Evolutionary conservation across 2,329 filamentous ascomycete genomes (phyloP), one percentile per base, ranked within the genome.

Genomic region (Colletotrichum trifolii): DNA sequence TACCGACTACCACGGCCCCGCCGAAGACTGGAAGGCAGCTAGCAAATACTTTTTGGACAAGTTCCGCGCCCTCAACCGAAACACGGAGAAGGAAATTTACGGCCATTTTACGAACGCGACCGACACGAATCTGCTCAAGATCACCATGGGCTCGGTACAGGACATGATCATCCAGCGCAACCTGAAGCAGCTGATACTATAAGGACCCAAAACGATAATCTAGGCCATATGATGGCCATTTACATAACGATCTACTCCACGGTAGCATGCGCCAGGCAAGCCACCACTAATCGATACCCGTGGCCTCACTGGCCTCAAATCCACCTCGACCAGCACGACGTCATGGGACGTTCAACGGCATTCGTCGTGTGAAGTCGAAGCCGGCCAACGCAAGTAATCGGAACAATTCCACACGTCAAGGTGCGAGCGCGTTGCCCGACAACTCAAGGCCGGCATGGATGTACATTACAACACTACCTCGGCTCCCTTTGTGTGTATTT

Each of bases 111-210:
- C 86, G 50, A 88, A 87, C 68, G 86, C 86, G 8, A 88, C 85
- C 54, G 86, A 88, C 70, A 88, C 92, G 39, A 93, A 93, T 73
- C 79, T 95, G 68, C 84, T 95, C 70, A 94, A 94, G 80, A 93
- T 93, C 69, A 95, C 92, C 43, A 95, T 95, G 92, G 85, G 87
- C 68, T 93, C 91, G 10, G 92, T 95, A 60, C 91, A 95, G 78
- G 92, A 95, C 76, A 95, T 93, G 89, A 92, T 94, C 72, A 93
- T 94, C 73, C 91, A 94, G 78, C 90, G 90, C 75, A 94, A 94
- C 76, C 83, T 94, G 60, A 92, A 93, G 79, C 90, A 91, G 78
- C 82, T 94, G 73, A 92, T 94, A 73, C 81, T 92, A 78, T 92
- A 79, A 85, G 59, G 48, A 42, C 54, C 60, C 54, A 50, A 36